Conservation (phyloP, 257 asterid species). For the Petunia axillaris region DNA sequence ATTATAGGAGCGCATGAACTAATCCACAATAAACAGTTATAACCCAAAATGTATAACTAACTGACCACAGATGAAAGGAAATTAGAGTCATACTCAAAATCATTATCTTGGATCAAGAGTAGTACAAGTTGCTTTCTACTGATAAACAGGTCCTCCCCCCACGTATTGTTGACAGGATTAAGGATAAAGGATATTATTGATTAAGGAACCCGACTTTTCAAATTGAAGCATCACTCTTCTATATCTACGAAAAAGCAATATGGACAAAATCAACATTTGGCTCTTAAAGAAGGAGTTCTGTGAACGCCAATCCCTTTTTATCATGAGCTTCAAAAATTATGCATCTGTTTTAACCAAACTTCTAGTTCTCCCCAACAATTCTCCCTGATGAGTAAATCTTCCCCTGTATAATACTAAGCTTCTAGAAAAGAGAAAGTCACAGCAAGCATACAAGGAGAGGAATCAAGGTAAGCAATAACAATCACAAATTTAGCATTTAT, state of each 20-base stretch:
- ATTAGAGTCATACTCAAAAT: not conserved
- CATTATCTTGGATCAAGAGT: not conserved
- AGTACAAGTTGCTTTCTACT: slow-evolving; percentile 14
- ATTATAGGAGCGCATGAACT: not conserved
- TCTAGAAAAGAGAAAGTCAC: not conserved
- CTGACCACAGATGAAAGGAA: slow-evolving; percentile 1
- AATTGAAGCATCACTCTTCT: not conserved
- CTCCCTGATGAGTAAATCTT: not conserved
- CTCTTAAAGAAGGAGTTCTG: not conserved
- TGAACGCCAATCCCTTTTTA: not conserved
- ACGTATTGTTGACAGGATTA: not conserved
- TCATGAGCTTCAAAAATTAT: not conserved
- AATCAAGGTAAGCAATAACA: slow-evolving; percentile 15
- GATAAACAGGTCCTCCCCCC: not conserved
- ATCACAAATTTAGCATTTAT: not conserved
- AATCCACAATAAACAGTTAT: not conserved
- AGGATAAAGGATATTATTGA: not conserved
- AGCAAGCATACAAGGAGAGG: slow-evolving; percentile 1
- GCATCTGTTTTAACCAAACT: not conserved
- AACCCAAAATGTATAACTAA: not conserved
- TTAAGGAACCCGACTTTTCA: not conserved
- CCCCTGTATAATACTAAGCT: not conserved
- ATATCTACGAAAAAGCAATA: not conserved
- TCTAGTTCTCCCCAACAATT: slow-evolving; percentile 17
- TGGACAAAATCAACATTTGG: not conserved